These are phyloP conservation scores for Leptomonas seymouri DNA, from an alignment of 208 protist genomes.

Conservation along the genomic window DNA sequence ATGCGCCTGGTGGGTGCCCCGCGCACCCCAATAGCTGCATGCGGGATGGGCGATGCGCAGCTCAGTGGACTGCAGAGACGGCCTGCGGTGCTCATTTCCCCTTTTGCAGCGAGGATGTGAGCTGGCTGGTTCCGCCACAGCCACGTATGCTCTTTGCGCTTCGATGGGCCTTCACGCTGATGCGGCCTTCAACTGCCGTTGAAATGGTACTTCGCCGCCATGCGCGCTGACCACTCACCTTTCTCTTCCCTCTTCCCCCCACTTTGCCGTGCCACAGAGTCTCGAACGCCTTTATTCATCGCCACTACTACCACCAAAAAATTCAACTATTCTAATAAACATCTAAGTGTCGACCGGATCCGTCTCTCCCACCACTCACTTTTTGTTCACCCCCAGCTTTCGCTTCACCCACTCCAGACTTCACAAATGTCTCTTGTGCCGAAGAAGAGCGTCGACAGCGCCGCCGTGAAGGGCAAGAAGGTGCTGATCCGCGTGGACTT, in stretches of 20 bases:
- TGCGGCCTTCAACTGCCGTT: too few species aligned
- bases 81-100: too few species aligned
- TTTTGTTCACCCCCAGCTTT: not conserved
- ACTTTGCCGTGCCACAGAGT: not conserved
- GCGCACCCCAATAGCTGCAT: too few species aligned
- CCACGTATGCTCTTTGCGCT: too few species aligned
- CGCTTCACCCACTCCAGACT: conserved; percentile 12
- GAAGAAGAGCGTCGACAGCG: conserved; percentile 84
- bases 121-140: too few species aligned
- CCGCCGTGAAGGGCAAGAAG: conserved; percentile 90
- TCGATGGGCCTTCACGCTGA: too few species aligned
- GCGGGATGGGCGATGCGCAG: too few species aligned
- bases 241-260: not conserved
- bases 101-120: too few species aligned
- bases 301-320: too few species aligned
- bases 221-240: not conserved
- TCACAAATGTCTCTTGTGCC: conserved; percentile 53
- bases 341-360: not conserved
- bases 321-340: not conserved
- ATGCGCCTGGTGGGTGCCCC: too few species aligned
- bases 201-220: too few species aligned
- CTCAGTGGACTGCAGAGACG: too few species aligned
- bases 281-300: not conserved
- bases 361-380: not conserved
- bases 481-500: conserved; percentile 98